These are phyloP conservation scores for Pilasporangium apinafurcum DNA, from an alignment of 352 stramenopile species.

Conservation along the genomic window DNA sequence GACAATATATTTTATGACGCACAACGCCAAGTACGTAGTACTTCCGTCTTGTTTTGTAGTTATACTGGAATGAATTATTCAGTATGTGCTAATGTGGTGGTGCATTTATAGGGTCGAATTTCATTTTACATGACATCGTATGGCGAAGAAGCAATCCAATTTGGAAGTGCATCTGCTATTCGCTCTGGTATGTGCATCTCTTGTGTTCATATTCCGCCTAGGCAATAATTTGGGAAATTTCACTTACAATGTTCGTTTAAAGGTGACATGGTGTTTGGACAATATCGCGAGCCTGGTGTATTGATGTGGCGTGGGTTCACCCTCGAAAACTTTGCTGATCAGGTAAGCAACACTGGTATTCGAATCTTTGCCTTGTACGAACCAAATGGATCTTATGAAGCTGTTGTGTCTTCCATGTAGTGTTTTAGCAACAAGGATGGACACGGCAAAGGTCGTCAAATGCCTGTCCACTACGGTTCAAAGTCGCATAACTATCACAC, in stretches of 20 bases:
- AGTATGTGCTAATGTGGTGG: background rate
- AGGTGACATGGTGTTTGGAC: conserved; percentile 94
- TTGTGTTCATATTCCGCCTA: too few species aligned
- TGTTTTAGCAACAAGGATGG: conserved; percentile 97
- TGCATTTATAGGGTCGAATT: conserved; percentile 78
- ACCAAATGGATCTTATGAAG: background rate
- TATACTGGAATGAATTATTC: too few species aligned
- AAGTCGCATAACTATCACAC: conserved; percentile 96
- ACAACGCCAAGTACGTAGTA: conserved; percentile 83
- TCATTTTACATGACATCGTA: conserved; percentile 96
- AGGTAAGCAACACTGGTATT: conserved; percentile 25
- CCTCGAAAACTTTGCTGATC: conserved; percentile 95
- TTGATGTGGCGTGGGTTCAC: conserved; percentile 99
- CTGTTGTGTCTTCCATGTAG: conserved; percentile 6
- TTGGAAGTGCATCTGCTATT: conserved; percentile 92
- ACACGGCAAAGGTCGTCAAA: conserved; percentile 95
- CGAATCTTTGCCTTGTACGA: background rate
- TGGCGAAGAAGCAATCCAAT: conserved; percentile 95
- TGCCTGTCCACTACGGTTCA: conserved; percentile 98
- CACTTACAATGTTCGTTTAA: background rate
- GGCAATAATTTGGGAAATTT: too few species aligned
- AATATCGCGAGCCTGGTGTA: conserved; percentile 97
- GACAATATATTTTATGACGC: conserved; percentile 97
- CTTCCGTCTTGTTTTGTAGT: background rate
- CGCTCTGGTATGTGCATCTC: conserved; percentile 18